phyloP scores from a whole-genome alignment of 2,329 filamentous ascomycete genomes.

The Arthrobotrys pseudoclavata region DNA sequence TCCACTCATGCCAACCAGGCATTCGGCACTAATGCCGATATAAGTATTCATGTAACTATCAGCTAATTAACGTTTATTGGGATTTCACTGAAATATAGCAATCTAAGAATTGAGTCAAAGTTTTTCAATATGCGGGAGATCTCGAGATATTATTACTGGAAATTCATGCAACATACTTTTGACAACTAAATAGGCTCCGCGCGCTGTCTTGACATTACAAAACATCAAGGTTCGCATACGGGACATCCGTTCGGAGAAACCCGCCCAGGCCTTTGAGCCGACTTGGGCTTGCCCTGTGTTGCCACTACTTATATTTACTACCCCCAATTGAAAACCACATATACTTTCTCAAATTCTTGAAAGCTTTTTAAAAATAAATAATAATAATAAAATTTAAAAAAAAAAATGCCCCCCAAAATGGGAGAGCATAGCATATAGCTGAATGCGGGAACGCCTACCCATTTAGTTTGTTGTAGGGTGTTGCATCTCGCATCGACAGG shows the following conservation, averaged over 20 bases:
- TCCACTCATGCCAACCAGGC: neutral
- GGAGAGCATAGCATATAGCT: neutral
- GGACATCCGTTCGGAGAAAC: too few species aligned
- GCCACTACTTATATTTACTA: neutral
- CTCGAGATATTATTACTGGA: too few species aligned
- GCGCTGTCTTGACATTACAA: too few species aligned
- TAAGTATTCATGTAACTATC: neutral
- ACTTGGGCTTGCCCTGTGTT: neutral
- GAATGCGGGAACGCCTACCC: constrained; percentile 27
- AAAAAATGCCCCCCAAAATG: neutral
- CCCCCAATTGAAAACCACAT: neutral
- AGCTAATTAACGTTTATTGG: neutral
- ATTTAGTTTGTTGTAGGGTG: constrained; percentile 11
- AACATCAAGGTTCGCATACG: too few species aligned
- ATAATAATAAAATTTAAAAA: neutral
- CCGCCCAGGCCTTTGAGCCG: too few species aligned
- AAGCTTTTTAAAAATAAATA: neutral
- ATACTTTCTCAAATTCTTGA: neutral
- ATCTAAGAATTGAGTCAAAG: neutral
- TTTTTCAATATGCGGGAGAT: too few species aligned
- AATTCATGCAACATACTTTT: too few species aligned
- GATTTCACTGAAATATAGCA: neutral
- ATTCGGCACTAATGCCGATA: neutral
- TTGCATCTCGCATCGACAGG: constrained; percentile 43
- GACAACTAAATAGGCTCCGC: too few species aligned